Base-by-base conservation (phyloP, 495 filamentous ascomycete species). In the Astrothelium subdiscretum region DNA sequence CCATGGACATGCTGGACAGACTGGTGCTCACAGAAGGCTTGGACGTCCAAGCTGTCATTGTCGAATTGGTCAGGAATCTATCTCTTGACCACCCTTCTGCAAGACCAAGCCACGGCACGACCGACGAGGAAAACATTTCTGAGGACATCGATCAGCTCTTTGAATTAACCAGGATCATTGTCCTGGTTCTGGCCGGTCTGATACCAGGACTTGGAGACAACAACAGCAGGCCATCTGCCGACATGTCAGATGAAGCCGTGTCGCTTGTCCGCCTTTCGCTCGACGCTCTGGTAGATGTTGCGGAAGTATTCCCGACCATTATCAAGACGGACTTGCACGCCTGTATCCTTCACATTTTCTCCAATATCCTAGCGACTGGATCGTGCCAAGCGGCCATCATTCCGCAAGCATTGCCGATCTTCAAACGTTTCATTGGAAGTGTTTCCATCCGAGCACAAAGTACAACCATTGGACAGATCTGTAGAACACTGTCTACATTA, bases 91-190 rank as follows among this genome's bases (percentile, higher is more conserved):
- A 99, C 69, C 94, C 92, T 2, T 91, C 91, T 0, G 92, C 95
- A 1, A 78, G 81, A 48, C 88, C 87, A 69, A 80, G 81, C 44
- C 79, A 86, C 24, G 82, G 84, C 63, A 71, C 70, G 43, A 62
- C 67, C 2, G 72, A 68, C n/a, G 74, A 72, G 24, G 72, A 91
- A 54, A 86, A 94, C 66, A 77, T 97, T 11, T 92, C 89, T 0
- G 94, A 97, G 71, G 94, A 97, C 66, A 95, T 99, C 59, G 95
- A 99, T 69, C 94, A 99, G 74, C 81, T 99, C 0, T 99, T 99
- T 69, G 94, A 99, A 72, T 77, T 97, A 48, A 97, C 95, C 0
- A 82, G 92, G 62, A 92, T 95, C 71, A 96, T 97, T 58, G 94
- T 97, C 32, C 79, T 97, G 15, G 92, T 97, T 1, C 80, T 99